Percentiles rank a stretch among this genome's conserved stretches.
Conservation (phyloP, 2,329 filamentous ascomycete species). For the Ustulina deusta region DNA sequence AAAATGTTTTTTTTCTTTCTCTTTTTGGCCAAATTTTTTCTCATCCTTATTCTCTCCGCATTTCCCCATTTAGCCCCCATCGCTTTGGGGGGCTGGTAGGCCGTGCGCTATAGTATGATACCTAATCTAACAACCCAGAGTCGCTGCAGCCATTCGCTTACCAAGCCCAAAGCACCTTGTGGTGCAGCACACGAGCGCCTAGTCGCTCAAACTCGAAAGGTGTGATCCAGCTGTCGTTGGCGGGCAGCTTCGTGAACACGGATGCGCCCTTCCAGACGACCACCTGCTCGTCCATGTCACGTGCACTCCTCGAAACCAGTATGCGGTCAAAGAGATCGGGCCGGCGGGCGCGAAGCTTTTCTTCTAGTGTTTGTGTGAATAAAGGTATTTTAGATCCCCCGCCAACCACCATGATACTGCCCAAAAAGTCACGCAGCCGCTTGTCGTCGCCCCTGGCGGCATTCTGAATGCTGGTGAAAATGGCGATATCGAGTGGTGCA, state of each 20-base stretch:
- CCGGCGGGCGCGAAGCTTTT: slow-evolving; percentile 76
- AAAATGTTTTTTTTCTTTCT: background rate
- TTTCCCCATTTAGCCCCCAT: background rate
- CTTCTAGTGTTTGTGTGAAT: slow-evolving; percentile 85
- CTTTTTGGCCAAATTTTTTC: background rate
- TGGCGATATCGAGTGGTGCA: slow-evolving; percentile 87
- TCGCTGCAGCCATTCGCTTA: slow-evolving; percentile 45
- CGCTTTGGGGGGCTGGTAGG: background rate
- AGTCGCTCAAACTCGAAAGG: slow-evolving; percentile 88
- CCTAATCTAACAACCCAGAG: background rate
- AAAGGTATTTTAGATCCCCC: slow-evolving; percentile 84
- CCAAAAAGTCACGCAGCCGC: slow-evolving; percentile 89
- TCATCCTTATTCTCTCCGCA: no score
- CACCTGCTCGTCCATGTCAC: slow-evolving; percentile 97
- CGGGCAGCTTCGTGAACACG: slow-evolving; percentile 91
- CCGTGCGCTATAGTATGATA: background rate
- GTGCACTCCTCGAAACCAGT: slow-evolving; percentile 76
- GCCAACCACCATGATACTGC: slow-evolving; percentile 90
- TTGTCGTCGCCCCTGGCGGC: slow-evolving; percentile 91
- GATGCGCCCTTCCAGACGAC: slow-evolving; percentile 98
- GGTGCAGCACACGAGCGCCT: slow-evolving; percentile 83
- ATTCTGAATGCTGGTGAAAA: slow-evolving; percentile 88
- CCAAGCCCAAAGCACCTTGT: slow-evolving; percentile 79
- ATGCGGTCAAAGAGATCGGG: slow-evolving; percentile 72
- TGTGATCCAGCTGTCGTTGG: slow-evolving; percentile 96